Percentiles rank a stretch among this genome's conserved stretches.
phyloP scores from a whole-genome alignment of 768 basidiomycete species.

The Boletus subparvulus region DNA sequence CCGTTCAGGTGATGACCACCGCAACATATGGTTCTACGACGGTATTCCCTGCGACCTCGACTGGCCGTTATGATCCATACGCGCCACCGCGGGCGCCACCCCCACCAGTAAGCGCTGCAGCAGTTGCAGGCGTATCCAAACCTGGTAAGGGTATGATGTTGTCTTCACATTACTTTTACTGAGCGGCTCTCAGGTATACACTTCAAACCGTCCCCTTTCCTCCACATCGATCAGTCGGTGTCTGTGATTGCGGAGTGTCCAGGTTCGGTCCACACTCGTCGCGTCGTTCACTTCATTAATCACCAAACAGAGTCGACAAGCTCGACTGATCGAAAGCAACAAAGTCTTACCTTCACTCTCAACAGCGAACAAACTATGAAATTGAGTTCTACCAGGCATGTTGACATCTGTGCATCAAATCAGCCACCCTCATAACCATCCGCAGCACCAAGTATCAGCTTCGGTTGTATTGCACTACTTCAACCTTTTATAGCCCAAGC shows the following conservation, averaged over 20 bases:
- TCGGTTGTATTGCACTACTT: constrained; percentile 87
- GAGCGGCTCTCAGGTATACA: constrained; percentile 51
- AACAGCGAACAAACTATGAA: constrained; percentile 62
- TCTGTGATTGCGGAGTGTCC: constrained; percentile 73
- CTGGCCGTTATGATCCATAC: constrained; percentile 65
- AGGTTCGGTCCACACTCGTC: constrained; percentile 44
- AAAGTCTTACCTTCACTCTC: constrained; percentile 61
- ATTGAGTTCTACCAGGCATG: constrained; percentile 56
- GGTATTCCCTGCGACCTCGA: constrained; percentile 26
- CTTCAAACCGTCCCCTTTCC: constrained; percentile 83
- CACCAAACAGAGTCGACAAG: constrained; percentile 63
- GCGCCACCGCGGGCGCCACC: constrained; percentile 52
- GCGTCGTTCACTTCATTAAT: constrained; percentile 1
- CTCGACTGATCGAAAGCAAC: constrained; percentile 72
- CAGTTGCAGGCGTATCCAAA: constrained; percentile 29
- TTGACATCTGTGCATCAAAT: constrained; percentile 6
- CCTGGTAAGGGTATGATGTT: constrained; percentile 25
- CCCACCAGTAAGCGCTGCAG: constrained; percentile 38
- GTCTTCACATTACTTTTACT: constrained; percentile 5
- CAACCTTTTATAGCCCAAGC: constrained; percentile 59
- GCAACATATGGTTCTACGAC: constrained; percentile 24
- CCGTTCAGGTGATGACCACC: constrained; percentile 20
- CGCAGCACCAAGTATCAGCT: constrained; percentile 72
- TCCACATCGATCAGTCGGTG: constrained; percentile 61
- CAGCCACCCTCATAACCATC: constrained; percentile 10